Conservation (phyloP, 2,329 filamentous ascomycete species). For the Apiospora hydei region DNA sequence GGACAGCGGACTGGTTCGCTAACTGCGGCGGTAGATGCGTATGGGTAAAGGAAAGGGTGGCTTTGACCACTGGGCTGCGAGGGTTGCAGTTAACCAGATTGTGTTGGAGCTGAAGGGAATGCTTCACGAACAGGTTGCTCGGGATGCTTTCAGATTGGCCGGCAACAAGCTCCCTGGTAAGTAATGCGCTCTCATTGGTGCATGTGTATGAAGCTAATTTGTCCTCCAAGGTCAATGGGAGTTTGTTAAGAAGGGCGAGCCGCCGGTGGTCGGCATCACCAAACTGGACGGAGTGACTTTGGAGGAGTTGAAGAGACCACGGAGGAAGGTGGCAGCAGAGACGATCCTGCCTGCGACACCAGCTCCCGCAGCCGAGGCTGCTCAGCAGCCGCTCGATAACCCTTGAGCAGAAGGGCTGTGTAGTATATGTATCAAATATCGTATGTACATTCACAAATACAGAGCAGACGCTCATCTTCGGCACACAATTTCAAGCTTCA, state of each 20-base stretch:
- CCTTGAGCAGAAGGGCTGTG: constrained; percentile 1
- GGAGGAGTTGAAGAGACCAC: constrained; percentile 82
- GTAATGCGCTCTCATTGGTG: constrained; percentile 39
- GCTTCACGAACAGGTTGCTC: constrained; percentile 91
- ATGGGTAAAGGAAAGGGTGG: constrained; percentile 99
- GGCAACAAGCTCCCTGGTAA: constrained; percentile 93
- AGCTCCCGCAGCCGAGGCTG: background rate
- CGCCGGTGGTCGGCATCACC: constrained; percentile 89
- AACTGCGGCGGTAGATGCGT: constrained; percentile 65
- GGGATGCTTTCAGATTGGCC: constrained; percentile 91
- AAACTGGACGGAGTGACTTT: constrained; percentile 86
- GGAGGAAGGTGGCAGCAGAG: constrained; percentile 67
- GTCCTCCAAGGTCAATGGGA: constrained; percentile 75
- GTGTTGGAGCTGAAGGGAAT: constrained; percentile 92
- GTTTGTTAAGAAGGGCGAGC: constrained; percentile 91
- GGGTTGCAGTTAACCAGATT: constrained; percentile 89
- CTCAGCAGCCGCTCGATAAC: constrained; percentile 11
- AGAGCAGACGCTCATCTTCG: background rate
- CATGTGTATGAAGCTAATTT: background rate
- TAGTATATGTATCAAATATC: constrained; percentile 16
- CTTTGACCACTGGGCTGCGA: constrained; percentile 95
- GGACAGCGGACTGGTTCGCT: background rate
- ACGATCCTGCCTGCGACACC: constrained; percentile 30
- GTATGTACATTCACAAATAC: constrained; percentile 10
- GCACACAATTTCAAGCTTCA: background rate